Base-by-base conservation (phyloP, 176 grass and related monocot genomes). In the Olyra latifolia region DNA sequence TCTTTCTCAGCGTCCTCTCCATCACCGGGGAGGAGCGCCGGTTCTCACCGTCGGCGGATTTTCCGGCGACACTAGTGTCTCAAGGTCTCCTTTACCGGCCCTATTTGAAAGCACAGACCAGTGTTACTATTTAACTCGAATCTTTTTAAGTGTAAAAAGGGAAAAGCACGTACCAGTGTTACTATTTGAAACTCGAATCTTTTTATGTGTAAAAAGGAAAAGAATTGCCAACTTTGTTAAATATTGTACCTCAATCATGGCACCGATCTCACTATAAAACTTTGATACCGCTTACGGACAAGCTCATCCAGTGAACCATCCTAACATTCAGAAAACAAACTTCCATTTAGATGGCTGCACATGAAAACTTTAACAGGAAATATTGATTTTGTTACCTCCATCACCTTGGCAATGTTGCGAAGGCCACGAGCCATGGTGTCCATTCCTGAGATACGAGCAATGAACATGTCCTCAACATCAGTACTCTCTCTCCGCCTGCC, bases 381-480 rank as follows among this genome's bases (percentile, higher is more conserved):
- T 56, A 27, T n/a, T 64, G 69, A 59, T 9, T 46, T 14, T 80
- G 50, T 84, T 93, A 98, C 96, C 93, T 93, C 86, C 2, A 88
- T 91, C 54, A 98, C 78, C 72, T 93, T 98, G 16, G 32, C 95
- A 50, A 93, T 90, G 28, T 93, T 98, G 9, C 86, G 82, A 41
- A 98, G 96, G 70, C 96, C 96, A 29, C 92, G 92, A 8, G 96
- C 90, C 27, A 98, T 68, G 59, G 92, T 98, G 66, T 98, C 96
- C 96, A 98, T 98, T n/a, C 90, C 96, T 1, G 90, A 91, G 55
- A 98, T 93, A 81, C 95, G 96, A 78, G 96, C 96, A 79, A 98
- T 83, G 47, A 98, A 98, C 81, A 98, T 48, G 71, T 98, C 95
- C 62, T 98, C 92, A 11, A 98, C 92, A 86, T 98, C 96, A 59